phyloP scores from a whole-genome alignment of 768 basidiomycete genomes.

The Leccinum longicurvipes region DNA sequence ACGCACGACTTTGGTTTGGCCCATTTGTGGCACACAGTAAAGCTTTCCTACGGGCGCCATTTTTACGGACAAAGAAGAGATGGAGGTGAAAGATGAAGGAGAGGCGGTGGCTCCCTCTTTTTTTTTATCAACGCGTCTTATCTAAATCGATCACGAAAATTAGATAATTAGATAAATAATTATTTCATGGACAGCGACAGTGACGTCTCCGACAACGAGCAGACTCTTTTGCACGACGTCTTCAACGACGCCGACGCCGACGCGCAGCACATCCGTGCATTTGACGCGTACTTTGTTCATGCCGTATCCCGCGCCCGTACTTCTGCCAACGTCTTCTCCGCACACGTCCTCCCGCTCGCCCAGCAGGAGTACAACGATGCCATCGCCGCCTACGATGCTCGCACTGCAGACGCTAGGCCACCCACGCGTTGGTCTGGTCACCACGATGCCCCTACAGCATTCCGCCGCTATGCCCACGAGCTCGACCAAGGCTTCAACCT shows the following conservation, averaged over 20 bases:
- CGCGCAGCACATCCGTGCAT: slow-evolving; percentile 38
- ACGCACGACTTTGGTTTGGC: slow-evolving; percentile 46
- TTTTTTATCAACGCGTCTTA: slow-evolving; percentile 27
- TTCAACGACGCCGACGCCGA: slow-evolving; percentile 8
- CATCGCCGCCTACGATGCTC: slow-evolving; percentile 26
- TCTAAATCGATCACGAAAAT: slow-evolving; percentile 25
- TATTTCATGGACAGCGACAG: slow-evolving; percentile 28
- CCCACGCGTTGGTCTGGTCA: slow-evolving; percentile 22
- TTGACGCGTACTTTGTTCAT: slow-evolving; percentile 83
- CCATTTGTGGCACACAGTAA: slow-evolving; percentile 46
- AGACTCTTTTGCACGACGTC: slow-evolving; percentile 10
- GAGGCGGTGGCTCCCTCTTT: not conserved
- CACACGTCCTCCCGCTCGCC: slow-evolving; percentile 66
- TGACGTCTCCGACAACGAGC: slow-evolving; percentile 30
- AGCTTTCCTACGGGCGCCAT: slow-evolving; percentile 65
- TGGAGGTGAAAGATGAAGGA: slow-evolving; percentile 14
- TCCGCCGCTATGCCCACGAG: slow-evolving; percentile 65
- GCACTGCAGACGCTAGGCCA: slow-evolving; percentile 4
- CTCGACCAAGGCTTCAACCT: slow-evolving; percentile 84
- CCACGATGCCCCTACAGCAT: slow-evolving; percentile 31
- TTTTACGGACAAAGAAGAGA: slow-evolving; percentile 28
- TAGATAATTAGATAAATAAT: slow-evolving; percentile 14
- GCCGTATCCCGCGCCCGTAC: slow-evolving; percentile 63
- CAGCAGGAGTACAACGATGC: slow-evolving; percentile 53
- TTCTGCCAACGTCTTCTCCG: slow-evolving; percentile 76